These are phyloP conservation scores for Leccinum aurantiacum DNA, from an alignment of 768 basidiomycete species.

Conservation along the genomic window DNA sequence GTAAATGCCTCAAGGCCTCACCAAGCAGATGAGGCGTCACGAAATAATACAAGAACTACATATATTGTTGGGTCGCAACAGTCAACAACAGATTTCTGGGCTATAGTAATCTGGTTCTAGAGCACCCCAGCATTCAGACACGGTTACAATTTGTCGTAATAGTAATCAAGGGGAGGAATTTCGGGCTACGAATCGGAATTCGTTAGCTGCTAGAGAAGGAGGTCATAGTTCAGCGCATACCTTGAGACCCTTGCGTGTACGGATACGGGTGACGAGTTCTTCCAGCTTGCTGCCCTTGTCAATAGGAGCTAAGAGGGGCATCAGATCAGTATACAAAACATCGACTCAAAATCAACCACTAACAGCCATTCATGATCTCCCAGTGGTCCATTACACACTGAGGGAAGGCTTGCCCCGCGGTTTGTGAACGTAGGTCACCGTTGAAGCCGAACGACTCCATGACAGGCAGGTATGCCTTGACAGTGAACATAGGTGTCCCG, in stretches of 20 bases:
- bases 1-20: too few relatives aligned
- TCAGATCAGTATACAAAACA: constrained; percentile 2
- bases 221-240: constrained; percentile 33
- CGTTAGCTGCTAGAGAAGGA: constrained; percentile 6
- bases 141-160: constrained; percentile 88
- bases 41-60: constrained; percentile 16
- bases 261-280: constrained; percentile 77
- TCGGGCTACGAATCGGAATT: constrained; percentile 58
- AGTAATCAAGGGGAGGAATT: constrained; percentile 81
- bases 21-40: background rate
- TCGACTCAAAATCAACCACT: constrained; percentile 30
- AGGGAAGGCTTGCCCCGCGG: constrained; percentile 97
- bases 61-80: constrained; percentile 20
- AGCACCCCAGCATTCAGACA: constrained; percentile 3
- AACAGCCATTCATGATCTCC: constrained; percentile 81
- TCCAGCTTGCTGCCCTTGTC: constrained; percentile 94
- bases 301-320: constrained; percentile 50
- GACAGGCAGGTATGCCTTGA: constrained; percentile 95
- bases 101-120: constrained; percentile 9
- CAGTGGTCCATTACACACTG: constrained; percentile 94
- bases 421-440: constrained; percentile 88
- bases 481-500: constrained; percentile 99
- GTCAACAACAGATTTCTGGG: constrained; percentile 16
- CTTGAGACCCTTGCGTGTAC: constrained; percentile 95
- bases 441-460: constrained; percentile 97